These are phyloP conservation scores for Pseudocercospora macadamiae DNA, from an alignment of 2,329 filamentous ascomycete genomes.

Conservation along the genomic window DNA sequence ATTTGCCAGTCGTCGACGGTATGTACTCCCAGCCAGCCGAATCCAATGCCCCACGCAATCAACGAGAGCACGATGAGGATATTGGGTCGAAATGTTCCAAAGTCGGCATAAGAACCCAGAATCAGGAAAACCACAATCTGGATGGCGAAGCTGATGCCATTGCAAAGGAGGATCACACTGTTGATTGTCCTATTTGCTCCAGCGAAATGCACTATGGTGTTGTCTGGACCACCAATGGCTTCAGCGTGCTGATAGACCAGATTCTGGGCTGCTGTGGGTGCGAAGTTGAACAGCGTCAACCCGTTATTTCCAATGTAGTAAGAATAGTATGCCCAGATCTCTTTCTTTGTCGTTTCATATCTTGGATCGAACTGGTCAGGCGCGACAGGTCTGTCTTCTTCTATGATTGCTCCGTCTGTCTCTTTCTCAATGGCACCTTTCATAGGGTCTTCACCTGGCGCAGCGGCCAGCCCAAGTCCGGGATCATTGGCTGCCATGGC, in stretches of 20 bases:
- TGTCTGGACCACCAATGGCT: constrained; percentile 41
- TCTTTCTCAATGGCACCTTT: constrained; percentile 34
- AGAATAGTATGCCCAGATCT: constrained; percentile 52
- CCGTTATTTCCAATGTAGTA: constrained; percentile 72
- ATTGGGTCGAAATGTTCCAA: constrained; percentile 65
- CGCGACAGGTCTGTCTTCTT: constrained; percentile 48
- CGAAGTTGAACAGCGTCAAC: constrained; percentile 65
- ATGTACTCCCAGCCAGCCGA: constrained; percentile 69
- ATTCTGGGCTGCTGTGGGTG: constrained; percentile 67
- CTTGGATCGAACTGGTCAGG: constrained; percentile 59
- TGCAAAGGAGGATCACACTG: constrained; percentile 66
- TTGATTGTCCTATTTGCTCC: constrained; percentile 63
- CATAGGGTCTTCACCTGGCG: constrained; percentile 36
- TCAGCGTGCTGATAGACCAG: constrained; percentile 64
- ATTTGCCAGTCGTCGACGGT: constrained; percentile 62
- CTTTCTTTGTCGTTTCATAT: constrained; percentile 55
- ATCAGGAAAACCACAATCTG: constrained; percentile 62
- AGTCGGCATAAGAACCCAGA: constrained; percentile 62
- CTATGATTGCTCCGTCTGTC: constrained; percentile 25
- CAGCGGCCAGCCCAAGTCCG: constrained; percentile 34
- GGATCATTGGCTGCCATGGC: constrained; percentile 41
- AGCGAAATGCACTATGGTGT: constrained; percentile 57
- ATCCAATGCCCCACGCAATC: constrained; percentile 65
- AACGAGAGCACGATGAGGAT: constrained; percentile 65
- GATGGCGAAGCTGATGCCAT: constrained; percentile 69